These are phyloP conservation scores for Lachancea sp. DNA, from an alignment of 805 yeast genomes.

Conservation along the genomic window DNA sequence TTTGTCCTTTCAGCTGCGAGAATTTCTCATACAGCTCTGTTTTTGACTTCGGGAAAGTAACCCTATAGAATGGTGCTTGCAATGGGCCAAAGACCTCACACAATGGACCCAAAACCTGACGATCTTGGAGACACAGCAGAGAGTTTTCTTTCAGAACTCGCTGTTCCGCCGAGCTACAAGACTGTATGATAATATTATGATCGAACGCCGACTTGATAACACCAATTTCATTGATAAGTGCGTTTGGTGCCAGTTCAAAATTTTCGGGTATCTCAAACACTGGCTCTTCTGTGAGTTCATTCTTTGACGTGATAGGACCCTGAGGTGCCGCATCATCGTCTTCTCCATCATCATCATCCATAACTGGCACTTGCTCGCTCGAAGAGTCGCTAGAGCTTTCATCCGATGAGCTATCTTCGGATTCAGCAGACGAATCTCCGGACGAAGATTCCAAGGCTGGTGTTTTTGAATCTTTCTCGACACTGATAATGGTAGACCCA, in stretches of 20 bases:
- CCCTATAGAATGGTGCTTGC: constrained; percentile 72
- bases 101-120: constrained; percentile 64
- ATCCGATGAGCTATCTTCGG: constrained; percentile 8
- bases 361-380: constrained; percentile 16
- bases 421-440: constrained; percentile 10
- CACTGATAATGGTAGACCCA: no score
- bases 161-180: constrained; percentile 74
- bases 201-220: constrained; percentile 63
- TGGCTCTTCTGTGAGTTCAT: constrained; percentile 65
- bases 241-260: constrained; percentile 49
- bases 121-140: constrained; percentile 68
- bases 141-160: constrained; percentile 77
- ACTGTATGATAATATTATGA: constrained; percentile 62
- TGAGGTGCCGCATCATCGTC: constrained; percentile 37
- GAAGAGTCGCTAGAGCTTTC: constrained; percentile 1
- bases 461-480: background rate
- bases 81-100: constrained; percentile 89
- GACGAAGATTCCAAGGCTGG: constrained; percentile 14
- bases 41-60: constrained; percentile 35
- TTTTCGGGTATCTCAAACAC: constrained; percentile 65
- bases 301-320: constrained; percentile 72
- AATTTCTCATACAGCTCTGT: constrained; percentile 45
- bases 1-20: constrained; percentile 43
- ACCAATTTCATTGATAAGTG: constrained; percentile 71
- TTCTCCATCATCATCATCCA: constrained; percentile 31